These are phyloP conservation scores for Clonostachys sp. DNA, from an alignment of 2,329 filamentous ascomycete species.

Conservation along the genomic window DNA sequence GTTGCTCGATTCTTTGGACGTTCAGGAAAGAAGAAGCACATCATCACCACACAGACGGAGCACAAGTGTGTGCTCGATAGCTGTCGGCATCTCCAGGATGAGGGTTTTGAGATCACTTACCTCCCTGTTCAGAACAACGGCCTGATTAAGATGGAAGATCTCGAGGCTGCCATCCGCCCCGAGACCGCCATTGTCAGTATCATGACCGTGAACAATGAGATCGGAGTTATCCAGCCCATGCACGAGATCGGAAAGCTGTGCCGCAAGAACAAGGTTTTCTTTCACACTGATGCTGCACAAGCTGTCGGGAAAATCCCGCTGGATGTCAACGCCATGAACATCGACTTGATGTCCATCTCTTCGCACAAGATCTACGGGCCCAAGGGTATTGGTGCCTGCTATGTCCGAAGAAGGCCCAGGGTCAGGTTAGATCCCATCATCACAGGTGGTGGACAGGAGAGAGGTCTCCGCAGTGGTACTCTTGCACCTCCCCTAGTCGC, in stretches of 20 bases:
- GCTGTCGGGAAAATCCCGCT: conserved; percentile 98
- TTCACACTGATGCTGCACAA: conserved; percentile 95
- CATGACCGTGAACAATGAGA: conserved; percentile 99
- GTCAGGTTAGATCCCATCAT: conserved; percentile 96
- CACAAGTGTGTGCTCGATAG: conserved; percentile 99
- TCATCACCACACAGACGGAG: conserved; percentile 95
- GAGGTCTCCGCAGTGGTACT: conserved; percentile 90
- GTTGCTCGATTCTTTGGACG: conserved; percentile 93
- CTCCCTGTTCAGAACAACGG: conserved; percentile 84
- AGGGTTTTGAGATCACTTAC: conserved; percentile 96
- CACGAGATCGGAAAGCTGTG: conserved; percentile 92
- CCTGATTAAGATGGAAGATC: conserved; percentile 76
- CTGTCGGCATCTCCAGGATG: conserved; percentile 93
- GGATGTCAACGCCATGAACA: conserved; percentile 96
- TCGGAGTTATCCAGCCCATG: conserved; percentile 96
- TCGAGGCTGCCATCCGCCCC: conserved; percentile 84
- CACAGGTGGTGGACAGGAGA: conserved; percentile 91
- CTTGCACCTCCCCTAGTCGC: conserved; percentile 84
- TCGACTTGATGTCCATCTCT: conserved; percentile 98
- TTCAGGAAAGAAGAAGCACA: conserved; percentile 94
- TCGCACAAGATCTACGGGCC: conserved; percentile 98
- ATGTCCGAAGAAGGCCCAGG: conserved; percentile 84
- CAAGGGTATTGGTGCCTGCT: conserved; percentile 95
- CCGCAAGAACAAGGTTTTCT: conserved; percentile 88
- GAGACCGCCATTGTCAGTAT: conserved; percentile 92